Evolutionary conservation across 371 early-diverging fungal genomes (phyloP), one percentile per base, ranked within the genome.

Genomic region (Rhizopus stolonifer): DNA sequence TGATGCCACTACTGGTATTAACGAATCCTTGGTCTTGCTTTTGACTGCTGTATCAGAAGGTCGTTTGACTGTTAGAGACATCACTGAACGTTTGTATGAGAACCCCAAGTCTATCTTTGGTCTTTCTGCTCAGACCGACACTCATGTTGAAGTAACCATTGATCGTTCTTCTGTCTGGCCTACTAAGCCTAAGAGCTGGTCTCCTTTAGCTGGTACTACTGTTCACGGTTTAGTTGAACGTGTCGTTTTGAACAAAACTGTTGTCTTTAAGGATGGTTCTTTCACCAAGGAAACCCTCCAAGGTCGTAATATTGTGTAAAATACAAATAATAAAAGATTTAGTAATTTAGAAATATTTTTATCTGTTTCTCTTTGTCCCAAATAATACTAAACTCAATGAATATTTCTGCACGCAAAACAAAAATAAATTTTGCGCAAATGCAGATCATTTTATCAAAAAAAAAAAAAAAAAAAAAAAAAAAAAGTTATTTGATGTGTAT

Each of bases 61-160:
- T 29, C 83, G 85, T 45, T 70, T 98, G 51, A 82, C 86, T 15
- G 56, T 93, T 22, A 80, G 87, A n/a, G 95, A 94, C 56, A 72
- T 98, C 33, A 66, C 79, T 23, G 71, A 79, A 42, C 81, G 88
- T 31, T 60, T 95, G 48, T 83, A 90, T 71, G 84, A 81, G 18
- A 92, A 93, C 69, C 98, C 98, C 15, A 79, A 83, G 53, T 74
- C 81, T 43, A 94, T 98, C 81, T 92, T 98, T 69, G 87, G 87
- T 29, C 65, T 96, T 9, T 86, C 92, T 21, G 81, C 86, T 50
- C 94, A 95, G 69, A 72, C 85, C 14, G 95, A 95, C 54, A 92
- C 96, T 8, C 89, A 85, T 45, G 76, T 97, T 29, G 96, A 97
- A 74, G 79, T 93, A 48, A 88, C 89, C 59, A 71, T 86, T 25